phyloP scores from a whole-genome alignment of 495 filamentous ascomycete species.

The Staphylotrichum tortipilum region DNA sequence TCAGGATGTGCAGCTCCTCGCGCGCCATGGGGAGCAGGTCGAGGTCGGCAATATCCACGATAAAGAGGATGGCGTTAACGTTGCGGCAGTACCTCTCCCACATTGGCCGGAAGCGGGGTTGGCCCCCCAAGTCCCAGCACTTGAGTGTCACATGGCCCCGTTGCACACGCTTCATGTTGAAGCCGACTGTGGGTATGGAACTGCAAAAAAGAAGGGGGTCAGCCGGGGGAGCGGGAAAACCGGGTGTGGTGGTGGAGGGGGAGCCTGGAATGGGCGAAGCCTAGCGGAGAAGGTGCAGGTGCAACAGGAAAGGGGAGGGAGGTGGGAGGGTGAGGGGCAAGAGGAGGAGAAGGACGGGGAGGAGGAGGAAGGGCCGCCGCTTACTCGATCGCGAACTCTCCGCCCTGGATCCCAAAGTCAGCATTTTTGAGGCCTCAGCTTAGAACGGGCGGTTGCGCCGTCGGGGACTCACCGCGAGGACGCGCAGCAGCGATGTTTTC shows the following conservation, averaged over 20 bases:
- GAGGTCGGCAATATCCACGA: slow-evolving; percentile 74
- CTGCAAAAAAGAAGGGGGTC: slow-evolving; percentile 47
- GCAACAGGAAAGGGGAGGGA: neutral
- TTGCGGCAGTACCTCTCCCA: slow-evolving; percentile 98
- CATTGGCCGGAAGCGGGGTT: slow-evolving; percentile 96
- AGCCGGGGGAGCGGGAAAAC: slow-evolving; percentile 25
- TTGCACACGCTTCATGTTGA: slow-evolving; percentile 98
- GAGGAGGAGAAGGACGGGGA: slow-evolving; percentile 5
- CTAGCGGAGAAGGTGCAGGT: neutral
- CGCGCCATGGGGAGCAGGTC: slow-evolving; percentile 75
- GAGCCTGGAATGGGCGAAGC: neutral
- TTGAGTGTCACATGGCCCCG: slow-evolving; percentile 98
- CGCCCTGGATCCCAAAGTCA: slow-evolving; percentile 53
- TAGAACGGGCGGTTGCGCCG: slow-evolving; percentile 28
- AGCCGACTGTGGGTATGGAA: slow-evolving; percentile 96
- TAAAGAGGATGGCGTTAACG: slow-evolving; percentile 97
- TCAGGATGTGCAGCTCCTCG: slow-evolving; percentile 83
- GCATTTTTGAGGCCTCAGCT: neutral
- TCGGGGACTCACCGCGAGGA: slow-evolving; percentile 72
- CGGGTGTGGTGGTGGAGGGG: neutral
- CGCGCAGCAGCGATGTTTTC: slow-evolving; percentile 89
- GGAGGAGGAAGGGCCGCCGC: slow-evolving; percentile 26
- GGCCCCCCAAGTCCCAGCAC: slow-evolving; percentile 97
- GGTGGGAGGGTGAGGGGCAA: slow-evolving; percentile 3
- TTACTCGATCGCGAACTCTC: slow-evolving; percentile 99